Evolutionary conservation across 805 yeast genomes (phyloP), one percentile per base, ranked within the genome.

Genomic region (Saccharomycopsis babjevae): DNA sequence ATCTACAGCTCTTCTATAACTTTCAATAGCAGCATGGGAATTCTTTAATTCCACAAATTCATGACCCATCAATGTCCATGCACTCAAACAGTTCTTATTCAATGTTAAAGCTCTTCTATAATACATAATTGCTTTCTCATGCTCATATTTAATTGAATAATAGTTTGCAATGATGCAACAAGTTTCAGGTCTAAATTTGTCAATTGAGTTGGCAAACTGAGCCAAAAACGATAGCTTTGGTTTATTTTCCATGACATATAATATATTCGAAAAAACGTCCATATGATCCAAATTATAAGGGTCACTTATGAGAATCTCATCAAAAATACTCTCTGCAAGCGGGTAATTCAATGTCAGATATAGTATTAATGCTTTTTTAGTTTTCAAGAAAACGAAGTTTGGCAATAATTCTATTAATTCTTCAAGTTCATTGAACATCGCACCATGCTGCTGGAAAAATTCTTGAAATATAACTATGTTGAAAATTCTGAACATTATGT

Each of bases 51-150:
- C 99, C 16, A 94, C 96, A 74, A 89, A 94, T 74, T 94, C 99
- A 73, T 94, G 99, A 11, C 99, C 99, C 97, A 94, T 91, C 61
- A 94, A 77, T 0, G 98, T 94, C 98, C 98, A 94, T 0, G 98
- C 97, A 64, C 90, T 83, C 20, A 91, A 76, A 67, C 96, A 89
- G 66, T 83, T 83, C 63, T 87, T 83, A 70, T 91, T 88, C 62
- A 94, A 76, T 0, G 89, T 82, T 43, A 94, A 75, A 0, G 99
- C 99, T 60, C 98, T 79, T 67, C 90, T 86, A 69, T 92, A 94
- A 73, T 90, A 91, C 83, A 87, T 83, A 63, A 94, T 89, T 0
- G 99, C 96, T 72, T 88, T 89, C 71, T 91, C 97, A 72, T 94
- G 99, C 67, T 94, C 96, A 64, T 91, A 89, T 67, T 88, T 85